A percentile compares a stretch with the other conserved stretches of the same genome.
Evolutionary conservation across 2,329 filamentous ascomycete genomes (phyloP).

Genomic region (Ophiostoma tasmaniense): DNA sequence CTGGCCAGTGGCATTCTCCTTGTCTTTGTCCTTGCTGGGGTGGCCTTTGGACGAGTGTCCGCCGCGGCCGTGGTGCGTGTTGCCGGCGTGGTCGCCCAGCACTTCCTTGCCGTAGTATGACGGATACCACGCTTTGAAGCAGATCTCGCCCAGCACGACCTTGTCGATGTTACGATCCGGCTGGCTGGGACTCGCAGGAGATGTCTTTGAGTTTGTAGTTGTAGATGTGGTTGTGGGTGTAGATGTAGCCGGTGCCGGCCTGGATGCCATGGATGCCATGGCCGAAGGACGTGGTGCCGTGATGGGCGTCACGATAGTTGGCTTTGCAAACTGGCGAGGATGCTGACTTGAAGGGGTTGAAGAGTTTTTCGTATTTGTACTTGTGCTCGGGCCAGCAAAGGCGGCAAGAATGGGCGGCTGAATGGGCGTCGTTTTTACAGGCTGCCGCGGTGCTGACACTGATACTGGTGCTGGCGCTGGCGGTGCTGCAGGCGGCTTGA

Average conservation of each 20-base stretch:
- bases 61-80: slow-evolving; percentile 19
- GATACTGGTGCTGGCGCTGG: slow-evolving; percentile 1
- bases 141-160: slow-evolving; percentile 74
- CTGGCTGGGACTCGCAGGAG: slow-evolving; percentile 30
- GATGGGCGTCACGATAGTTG: background rate
- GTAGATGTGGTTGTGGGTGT: background rate
- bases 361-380: background rate
- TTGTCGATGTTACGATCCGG: slow-evolving; percentile 73
- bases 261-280: background rate
- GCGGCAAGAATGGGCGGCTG: slow-evolving; percentile 5
- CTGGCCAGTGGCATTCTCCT: slow-evolving; percentile 10
- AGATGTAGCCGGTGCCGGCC: background rate
- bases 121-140: slow-evolving; percentile 86
- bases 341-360: background rate
- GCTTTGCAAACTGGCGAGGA: background rate
- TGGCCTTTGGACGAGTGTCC: slow-evolving; percentile 1
- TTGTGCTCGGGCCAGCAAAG: background rate
- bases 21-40: slow-evolving; percentile 27
- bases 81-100: slow-evolving; percentile 39
- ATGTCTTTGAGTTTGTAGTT: background rate
- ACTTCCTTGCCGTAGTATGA: slow-evolving; percentile 77
- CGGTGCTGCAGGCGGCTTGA: slow-evolving; percentile 13
- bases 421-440: slow-evolving; percentile 10
- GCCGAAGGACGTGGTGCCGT: background rate
- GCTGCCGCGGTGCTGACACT: background rate